phyloP scores from a whole-genome alignment of 208 protist genomes.

The Trypanosoma vivax region DNA sequence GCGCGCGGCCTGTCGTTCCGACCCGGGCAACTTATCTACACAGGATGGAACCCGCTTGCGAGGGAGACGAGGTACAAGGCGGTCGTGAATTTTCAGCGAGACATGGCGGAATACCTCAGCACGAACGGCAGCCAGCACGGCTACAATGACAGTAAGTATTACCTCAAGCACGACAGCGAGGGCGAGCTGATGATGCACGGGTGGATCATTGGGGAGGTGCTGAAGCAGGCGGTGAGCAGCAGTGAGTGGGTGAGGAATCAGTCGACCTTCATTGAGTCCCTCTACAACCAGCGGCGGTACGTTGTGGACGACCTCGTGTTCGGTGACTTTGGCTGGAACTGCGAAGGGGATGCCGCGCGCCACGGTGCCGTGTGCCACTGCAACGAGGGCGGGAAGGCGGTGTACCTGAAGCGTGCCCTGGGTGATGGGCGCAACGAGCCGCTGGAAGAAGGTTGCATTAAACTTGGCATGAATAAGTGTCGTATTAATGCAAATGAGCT shows the following conservation, averaged over 20 bases:
- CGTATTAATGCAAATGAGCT: background rate
- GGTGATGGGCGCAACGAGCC: background rate
- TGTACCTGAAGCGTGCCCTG: slow-evolving; percentile 16
- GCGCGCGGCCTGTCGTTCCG: background rate
- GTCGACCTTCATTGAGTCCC: slow-evolving; percentile 9
- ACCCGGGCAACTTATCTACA: slow-evolving; percentile 7
- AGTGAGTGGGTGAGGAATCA: slow-evolving; percentile 4
- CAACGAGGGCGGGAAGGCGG: slow-evolving; percentile 29
- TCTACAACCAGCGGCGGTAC: slow-evolving; percentile 7
- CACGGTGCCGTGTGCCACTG: slow-evolving; percentile 42
- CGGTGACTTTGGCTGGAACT: slow-evolving; percentile 3
- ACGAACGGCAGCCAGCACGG: background rate
- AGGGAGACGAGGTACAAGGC: slow-evolving; percentile 5
- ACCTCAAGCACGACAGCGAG: slow-evolving; percentile 4
- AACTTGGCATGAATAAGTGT: background rate
- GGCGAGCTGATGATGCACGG: slow-evolving; percentile 1
- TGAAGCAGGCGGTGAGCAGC: background rate
- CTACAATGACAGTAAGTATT: background rate
- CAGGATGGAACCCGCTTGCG: slow-evolving; percentile 11
- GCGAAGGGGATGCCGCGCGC: background rate
- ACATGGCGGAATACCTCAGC: slow-evolving; percentile 8
- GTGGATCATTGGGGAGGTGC: background rate
- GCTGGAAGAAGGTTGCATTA: background rate
- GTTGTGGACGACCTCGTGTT: slow-evolving; percentile 3
- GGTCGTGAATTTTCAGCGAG: slow-evolving; percentile 2